A percentile compares a stretch with the other conserved stretches of the same genome.
These are phyloP conservation scores for Spinacia oleracea DNA, from an alignment of 179 eudicot species.

Conservation along the genomic window DNA sequence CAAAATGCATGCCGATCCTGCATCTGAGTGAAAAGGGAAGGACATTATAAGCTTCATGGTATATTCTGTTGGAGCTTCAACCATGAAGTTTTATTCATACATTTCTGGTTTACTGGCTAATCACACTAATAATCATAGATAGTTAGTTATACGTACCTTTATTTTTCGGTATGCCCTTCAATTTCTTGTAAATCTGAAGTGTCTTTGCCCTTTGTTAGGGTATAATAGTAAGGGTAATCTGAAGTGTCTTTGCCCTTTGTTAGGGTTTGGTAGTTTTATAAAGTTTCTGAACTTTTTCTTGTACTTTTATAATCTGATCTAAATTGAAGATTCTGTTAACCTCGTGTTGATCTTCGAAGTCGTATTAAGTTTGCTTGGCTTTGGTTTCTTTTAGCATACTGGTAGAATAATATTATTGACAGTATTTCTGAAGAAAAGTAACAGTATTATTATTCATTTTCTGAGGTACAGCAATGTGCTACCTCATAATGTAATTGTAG, in stretches of 20 bases:
- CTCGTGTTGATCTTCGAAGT: too few species aligned
- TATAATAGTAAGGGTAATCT: neutral
- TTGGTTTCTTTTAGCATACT: too few species aligned
- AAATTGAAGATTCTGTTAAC: too few species aligned
- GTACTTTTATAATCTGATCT: too few species aligned
- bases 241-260: neutral
- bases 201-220: neutral
- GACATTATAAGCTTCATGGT: neutral
- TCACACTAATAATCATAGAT: neutral
- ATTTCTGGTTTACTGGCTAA: neutral
- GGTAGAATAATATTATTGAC: too few species aligned
- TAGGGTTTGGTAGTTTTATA: neutral
- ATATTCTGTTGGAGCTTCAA: neutral
- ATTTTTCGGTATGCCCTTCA: neutral
- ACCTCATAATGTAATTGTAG: too few species aligned
- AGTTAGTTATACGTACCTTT: neutral
- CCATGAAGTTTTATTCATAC: neutral
- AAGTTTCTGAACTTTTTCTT: too few species aligned
- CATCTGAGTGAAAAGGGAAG: conserved; percentile 18
- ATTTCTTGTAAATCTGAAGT: neutral
- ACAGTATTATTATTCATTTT: too few species aligned
- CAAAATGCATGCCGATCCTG: conserved; percentile 42
- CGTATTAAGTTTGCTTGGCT: too few species aligned
- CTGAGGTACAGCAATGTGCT: too few species aligned
- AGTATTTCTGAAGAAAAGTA: too few species aligned